phyloP scores from a whole-genome alignment of 2,329 filamentous ascomycete genomes.

The Graphiopsis chlorocephala region DNA sequence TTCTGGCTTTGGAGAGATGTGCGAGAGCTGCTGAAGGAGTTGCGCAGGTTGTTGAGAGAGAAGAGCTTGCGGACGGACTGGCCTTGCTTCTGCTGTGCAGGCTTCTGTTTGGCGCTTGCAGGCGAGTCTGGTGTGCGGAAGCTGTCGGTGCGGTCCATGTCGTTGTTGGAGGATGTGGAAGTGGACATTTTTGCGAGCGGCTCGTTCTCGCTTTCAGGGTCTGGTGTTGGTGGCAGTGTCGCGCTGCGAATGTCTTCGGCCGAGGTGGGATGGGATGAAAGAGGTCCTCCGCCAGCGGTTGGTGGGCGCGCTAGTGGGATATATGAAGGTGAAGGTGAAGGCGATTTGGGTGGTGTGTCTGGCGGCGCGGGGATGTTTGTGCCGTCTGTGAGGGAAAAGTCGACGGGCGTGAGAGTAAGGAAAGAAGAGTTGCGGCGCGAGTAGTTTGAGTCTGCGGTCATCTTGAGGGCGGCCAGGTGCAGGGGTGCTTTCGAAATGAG shows the following conservation, averaged over 20 bases:
- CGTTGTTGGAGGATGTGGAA: conserved; percentile 19
- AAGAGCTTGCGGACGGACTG: conserved; percentile 29
- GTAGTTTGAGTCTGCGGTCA: conserved; percentile 1
- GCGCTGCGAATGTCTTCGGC: conserved; percentile 24
- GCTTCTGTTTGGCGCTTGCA: conserved; percentile 19
- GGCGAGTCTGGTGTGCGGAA: conserved; percentile 25
- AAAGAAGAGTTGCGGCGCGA: conserved; percentile 22
- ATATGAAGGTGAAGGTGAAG: conserved; percentile 17
- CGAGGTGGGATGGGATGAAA: conserved; percentile 35
- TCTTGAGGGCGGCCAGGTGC: conserved; percentile 9
- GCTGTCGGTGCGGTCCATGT: conserved; percentile 23
- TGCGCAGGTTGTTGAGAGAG: conserved; percentile 33
- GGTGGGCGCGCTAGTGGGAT: conserved; percentile 25
- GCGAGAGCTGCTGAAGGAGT: conserved; percentile 36
- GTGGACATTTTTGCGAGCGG: conserved; percentile 13
- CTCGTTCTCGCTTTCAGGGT: conserved; percentile 22
- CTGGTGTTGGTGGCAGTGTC: conserved; percentile 26
- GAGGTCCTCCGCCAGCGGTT: conserved; percentile 33
- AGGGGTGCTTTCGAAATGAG: conserved; percentile 12
- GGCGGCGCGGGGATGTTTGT: conserved; percentile 28
- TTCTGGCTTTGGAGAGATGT: conserved; percentile 27
- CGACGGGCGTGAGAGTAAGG: conserved; percentile 24
- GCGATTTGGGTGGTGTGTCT: conserved; percentile 24
- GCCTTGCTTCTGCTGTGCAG: conserved; percentile 13
- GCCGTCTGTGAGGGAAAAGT: conserved; percentile 27